Conservation (phyloP, 768 basidiomycete species). For the Lyophyllum semitale region DNA sequence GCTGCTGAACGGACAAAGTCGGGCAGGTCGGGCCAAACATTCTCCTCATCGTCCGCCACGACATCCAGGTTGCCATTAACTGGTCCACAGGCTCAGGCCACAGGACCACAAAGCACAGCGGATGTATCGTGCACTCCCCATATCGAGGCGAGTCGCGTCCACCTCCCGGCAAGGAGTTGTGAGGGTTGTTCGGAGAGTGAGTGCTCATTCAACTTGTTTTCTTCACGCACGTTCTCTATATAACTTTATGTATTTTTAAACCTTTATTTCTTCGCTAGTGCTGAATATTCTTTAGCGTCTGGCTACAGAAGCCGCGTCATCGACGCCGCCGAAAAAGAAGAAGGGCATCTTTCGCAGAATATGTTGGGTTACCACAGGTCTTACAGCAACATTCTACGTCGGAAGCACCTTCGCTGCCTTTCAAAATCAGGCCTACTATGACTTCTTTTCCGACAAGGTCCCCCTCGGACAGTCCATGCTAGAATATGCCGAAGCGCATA, state of each 20-base stretch:
- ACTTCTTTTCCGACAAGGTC: slow-evolving; percentile 80
- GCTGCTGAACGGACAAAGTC: slow-evolving; percentile 35
- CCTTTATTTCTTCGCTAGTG: background rate
- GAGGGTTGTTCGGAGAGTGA: slow-evolving; percentile 61
- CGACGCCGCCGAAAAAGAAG: slow-evolving; percentile 49
- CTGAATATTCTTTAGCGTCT: slow-evolving; percentile 49
- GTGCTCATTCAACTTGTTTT: slow-evolving; percentile 22
- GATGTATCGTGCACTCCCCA: slow-evolving; percentile 62
- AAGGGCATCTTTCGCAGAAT: slow-evolving; percentile 57
- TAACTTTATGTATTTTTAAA: background rate
- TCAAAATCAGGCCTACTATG: slow-evolving; percentile 77
- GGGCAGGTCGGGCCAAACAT: slow-evolving; percentile 39
- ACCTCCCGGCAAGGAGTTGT: slow-evolving; percentile 47
- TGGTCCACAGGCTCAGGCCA: slow-evolving; percentile 13
- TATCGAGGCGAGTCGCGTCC: slow-evolving; percentile 52
- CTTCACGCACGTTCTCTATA: slow-evolving; percentile 5
- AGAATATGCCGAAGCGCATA: slow-evolving; percentile 76
- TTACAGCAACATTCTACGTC: slow-evolving; percentile 78
- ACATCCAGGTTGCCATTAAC: slow-evolving; percentile 5
- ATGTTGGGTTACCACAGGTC: slow-evolving; percentile 66
- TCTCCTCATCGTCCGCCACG: slow-evolving; percentile 16
- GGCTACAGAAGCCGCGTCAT: slow-evolving; percentile 51
- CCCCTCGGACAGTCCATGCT: slow-evolving; percentile 79
- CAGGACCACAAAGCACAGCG: slow-evolving; percentile 25
- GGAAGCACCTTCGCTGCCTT: slow-evolving; percentile 80